Evolutionary conservation across 148 eudicot genomes (phyloP), one percentile per base, ranked within the genome.

Genomic region (Polygonum aviculare): DNA sequence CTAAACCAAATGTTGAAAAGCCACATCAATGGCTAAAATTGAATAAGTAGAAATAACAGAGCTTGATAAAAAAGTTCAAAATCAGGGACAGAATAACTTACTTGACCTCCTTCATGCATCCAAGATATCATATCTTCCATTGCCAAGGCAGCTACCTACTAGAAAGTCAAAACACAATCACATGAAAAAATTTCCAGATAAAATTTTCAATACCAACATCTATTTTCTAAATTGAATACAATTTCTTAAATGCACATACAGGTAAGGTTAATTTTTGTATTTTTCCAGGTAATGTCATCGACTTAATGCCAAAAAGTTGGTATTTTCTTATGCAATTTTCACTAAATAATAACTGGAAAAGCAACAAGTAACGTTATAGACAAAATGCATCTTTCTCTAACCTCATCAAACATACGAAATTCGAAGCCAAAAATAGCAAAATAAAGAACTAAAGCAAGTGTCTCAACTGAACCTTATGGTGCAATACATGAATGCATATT

Each of bases 91-190:
- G 63, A 69, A 80, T 10, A 77, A 89, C 93, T 69, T 83, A 92
- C 99, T 83, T 95, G 99, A 72, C 99, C 99, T 78, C 99, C 99
- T 85, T 95, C 99, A 79, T 95, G 91, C 99, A 95, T 93, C 99
- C 99, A 95, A 79, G 96, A 85, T 83, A 95, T 95, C 99, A 95
- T 95, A 81, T 95, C 97, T 78, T 95, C 97, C 99, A 95, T 89
- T 31, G 99, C 99, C 74, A 95, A 86, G 75, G 99, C 99, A 80
- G 99, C 99, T 73, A 95, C 99, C 99, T 95, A 87, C 84, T 79
- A 89, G 85, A 83, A 89, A 36, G 45, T 19, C 49, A 11, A 78
- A 67, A 67, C 36, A 45, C 6, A 44, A 67, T 38, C 36, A 35
- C 18, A 67, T 4, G 72, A 38, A 15, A 36, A 63, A 15, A 36